Percentiles rank a stretch among this genome's conserved stretches.
These are phyloP conservation scores for Solanum bulbocastanum DNA, from an alignment of 257 asterid species.

Conservation along the genomic window DNA sequence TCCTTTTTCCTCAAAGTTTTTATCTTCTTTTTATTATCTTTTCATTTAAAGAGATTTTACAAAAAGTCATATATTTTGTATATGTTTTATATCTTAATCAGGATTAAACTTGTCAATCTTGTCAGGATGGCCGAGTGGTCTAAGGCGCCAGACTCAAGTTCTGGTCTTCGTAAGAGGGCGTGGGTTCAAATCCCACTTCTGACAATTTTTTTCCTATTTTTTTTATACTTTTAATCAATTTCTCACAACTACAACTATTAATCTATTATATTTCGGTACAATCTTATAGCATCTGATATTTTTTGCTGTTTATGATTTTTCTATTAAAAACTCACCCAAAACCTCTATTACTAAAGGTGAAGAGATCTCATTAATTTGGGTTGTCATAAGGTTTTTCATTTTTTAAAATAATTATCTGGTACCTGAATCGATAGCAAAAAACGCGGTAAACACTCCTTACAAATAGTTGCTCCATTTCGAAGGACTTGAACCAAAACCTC, in stretches of 20 bases:
- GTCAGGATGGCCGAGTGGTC: slow-evolving; percentile 99
- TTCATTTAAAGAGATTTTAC: background rate
- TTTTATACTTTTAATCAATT: background rate
- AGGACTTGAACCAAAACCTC: accelerated
- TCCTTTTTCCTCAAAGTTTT: background rate
- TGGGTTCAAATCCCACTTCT: slow-evolving; percentile 82
- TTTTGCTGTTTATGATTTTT: background rate
- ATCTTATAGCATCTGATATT: background rate
- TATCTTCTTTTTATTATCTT: background rate
- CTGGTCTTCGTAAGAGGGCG: slow-evolving; percentile 78
- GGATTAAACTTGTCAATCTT: accelerated
- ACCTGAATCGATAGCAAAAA: no score
- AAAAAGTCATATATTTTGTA: no score
- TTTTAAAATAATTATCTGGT: no score
- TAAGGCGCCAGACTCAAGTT: slow-evolving; percentile 99
- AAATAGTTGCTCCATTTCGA: background rate
- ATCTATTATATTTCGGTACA: background rate
- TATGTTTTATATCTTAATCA: accelerated
- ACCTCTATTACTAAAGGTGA: background rate
- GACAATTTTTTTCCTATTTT: slow-evolving; percentile 2
- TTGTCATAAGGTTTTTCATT: background rate
- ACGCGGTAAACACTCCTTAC: accelerated
- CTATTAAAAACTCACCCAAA: background rate
- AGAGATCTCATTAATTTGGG: background rate
- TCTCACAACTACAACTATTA: background rate